Evolutionary conservation across 23 red algal species (phyloP).

Genomic region (Porphyridium purpureum): DNA sequence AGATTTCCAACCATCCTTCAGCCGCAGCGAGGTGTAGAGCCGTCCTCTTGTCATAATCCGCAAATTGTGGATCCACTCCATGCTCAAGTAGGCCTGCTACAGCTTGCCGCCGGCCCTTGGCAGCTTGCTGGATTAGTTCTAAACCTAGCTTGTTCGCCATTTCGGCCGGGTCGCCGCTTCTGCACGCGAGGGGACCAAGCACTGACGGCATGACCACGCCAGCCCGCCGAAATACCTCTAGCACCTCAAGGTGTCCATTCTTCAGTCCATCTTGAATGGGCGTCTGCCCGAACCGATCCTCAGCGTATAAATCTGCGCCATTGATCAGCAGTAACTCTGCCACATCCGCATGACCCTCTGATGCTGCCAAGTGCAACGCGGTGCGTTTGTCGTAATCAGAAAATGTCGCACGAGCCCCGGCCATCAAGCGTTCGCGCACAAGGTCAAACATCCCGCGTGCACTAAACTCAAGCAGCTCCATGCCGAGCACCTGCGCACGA

Average conservation of each 20-base stretch:
- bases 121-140: background rate
- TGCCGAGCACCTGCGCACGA: background rate
- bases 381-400: constrained; percentile 20
- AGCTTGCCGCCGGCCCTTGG: background rate
- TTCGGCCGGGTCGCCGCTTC: too few relatives aligned
- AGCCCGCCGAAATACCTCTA: background rate
- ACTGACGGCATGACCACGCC: background rate
- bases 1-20: constrained; percentile 46
- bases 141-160: background rate
- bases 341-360: constrained; percentile 29
- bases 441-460: constrained; percentile 15
- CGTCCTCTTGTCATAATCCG: constrained; percentile 86
- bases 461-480: constrained; percentile 11
- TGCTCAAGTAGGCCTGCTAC: constrained; percentile 7
- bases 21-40: constrained; percentile 86
- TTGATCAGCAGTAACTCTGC: constrained; percentile 14
- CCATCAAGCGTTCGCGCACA: constrained; percentile 13
- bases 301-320: constrained; percentile 7
- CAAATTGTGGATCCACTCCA: constrained; percentile 34
- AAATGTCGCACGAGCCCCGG: constrained; percentile 17
- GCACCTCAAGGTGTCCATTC: background rate
- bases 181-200: too few relatives aligned
- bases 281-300: background rate
- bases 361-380: constrained; percentile 34
- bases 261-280: background rate